A percentile compares a stretch with the other conserved stretches of the same genome.
phyloP scores from a whole-genome alignment of 1,284 basidiomycete species.

The Amylostereum chailletii region DNA sequence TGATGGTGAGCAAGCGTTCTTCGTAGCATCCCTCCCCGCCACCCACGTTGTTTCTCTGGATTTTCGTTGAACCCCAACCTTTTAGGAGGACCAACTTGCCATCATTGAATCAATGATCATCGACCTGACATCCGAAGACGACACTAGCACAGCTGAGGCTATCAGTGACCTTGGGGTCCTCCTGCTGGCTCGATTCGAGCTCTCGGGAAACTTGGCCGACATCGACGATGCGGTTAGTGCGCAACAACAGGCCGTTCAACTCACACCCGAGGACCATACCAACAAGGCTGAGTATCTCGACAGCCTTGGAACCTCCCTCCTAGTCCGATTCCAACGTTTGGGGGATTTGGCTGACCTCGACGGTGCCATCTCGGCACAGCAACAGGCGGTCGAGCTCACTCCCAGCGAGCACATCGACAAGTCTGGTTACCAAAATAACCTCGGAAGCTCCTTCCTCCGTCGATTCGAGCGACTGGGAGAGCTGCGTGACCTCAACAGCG shows the following conservation, averaged over 20 bases:
- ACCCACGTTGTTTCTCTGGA: too few relatives aligned
- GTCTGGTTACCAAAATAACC: background rate
- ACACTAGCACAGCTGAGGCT: too few relatives aligned
- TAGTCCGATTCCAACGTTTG: slow-evolving; percentile 16
- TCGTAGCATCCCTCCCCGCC: too few relatives aligned
- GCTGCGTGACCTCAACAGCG: background rate
- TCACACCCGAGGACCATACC: slow-evolving; percentile 1
- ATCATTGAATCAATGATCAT: too few relatives aligned
- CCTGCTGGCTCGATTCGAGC: background rate
- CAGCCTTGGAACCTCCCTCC: slow-evolving; percentile 20
- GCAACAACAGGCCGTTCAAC: background rate
- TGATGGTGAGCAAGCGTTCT: too few relatives aligned
- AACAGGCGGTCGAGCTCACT: background rate
- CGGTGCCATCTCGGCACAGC: background rate
- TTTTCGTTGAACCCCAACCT: too few relatives aligned
- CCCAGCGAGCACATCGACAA: background rate
- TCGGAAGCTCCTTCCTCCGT: too few relatives aligned
- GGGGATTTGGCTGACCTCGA: slow-evolving; percentile 1
- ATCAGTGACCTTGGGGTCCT: background rate
- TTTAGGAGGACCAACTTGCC: too few relatives aligned
- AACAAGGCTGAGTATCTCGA: slow-evolving; percentile 9
- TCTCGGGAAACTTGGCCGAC: background rate
- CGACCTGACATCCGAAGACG: too few relatives aligned
- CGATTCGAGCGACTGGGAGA: background rate
- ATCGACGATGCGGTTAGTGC: background rate